Base-by-base conservation (phyloP, 1,284 basidiomycete species). In the Baeospora myosura region DNA sequence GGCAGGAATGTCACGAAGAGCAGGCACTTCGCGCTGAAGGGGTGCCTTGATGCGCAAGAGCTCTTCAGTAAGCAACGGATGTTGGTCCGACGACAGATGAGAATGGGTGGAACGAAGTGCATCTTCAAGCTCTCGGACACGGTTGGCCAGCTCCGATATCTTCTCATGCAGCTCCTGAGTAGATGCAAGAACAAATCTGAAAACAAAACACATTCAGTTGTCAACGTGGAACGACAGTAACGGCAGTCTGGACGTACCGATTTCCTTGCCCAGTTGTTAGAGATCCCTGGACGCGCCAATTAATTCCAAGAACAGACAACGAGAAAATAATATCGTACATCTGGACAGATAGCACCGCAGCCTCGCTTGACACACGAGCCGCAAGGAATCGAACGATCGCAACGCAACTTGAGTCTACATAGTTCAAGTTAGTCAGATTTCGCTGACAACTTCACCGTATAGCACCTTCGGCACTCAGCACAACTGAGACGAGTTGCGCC, bases 101-200 rank as follows among this genome's bases (percentile, higher is more conserved):
- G 66, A 57, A 53, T 88, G 82, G 0, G 78, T 72, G 2, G 63
- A 52, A 25, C 80, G 71, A 22, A 89, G 63, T 5, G 66, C 78
- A 51, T 88, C 83, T 56, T 89, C 86, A n/a, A 89, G 71, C 41
- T 86, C 77, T 41, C 83, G 74, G 16, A 88, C 78, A 35, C 87
- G 82, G 46, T 64, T 76, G 31, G 79, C 76, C 5, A 89, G 73
- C 54, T 85, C 78, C 16, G 75, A 67, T 43, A 89, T 88, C 60
- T 88, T 86, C 60, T 87, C 83, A 55, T 88, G 86, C 0, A 88
- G 66, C 51, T 88, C 85, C 58, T 85, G 80, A 0, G 85, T 88
- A 0, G 83, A 84, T 0, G 86, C 85, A 30, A 88, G 72, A 1
- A 87, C 83, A 52, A 87, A 87, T n/a, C 83, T 83, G 49, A 4